Conservation (phyloP, 352 stramenopile genomes). For the Thalassiosira gravida region DNA sequence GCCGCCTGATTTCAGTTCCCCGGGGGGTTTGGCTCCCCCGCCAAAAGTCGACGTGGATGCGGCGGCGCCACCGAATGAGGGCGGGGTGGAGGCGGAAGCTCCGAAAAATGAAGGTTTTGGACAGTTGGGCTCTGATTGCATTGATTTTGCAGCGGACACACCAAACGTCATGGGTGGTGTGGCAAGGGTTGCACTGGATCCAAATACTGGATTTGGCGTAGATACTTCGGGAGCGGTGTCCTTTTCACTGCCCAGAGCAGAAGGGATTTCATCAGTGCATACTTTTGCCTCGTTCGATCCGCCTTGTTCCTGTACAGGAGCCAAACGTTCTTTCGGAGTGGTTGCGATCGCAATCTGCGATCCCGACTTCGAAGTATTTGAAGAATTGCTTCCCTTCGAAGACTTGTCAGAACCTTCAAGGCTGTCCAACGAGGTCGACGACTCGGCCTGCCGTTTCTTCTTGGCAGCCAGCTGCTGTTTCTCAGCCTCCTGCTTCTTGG, state of each 20-base stretch:
- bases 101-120: constrained; percentile 57
- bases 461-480: constrained; percentile 69
- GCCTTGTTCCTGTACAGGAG: constrained; percentile 26
- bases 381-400: constrained; percentile 7
- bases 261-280: constrained; percentile 10
- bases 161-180: constrained; percentile 29
- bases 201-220: constrained; percentile 27
- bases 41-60: constrained; percentile 13
- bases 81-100: constrained; percentile 17
- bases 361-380: constrained; percentile 4
- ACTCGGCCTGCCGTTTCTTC: constrained; percentile 46
- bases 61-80: constrained; percentile 22
- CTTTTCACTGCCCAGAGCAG: constrained; percentile 14
- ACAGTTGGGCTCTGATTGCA: constrained; percentile 30
- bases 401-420: constrained; percentile 18
- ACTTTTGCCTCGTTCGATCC: constrained; percentile 7
- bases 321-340: constrained; percentile 23
- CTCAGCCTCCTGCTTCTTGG: constrained; percentile 47
- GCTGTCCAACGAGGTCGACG: constrained; percentile 2
- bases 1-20: not conserved
- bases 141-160: constrained; percentile 7
- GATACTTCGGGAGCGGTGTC: constrained; percentile 1
- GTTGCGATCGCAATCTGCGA: constrained; percentile 1
- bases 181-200: constrained; percentile 33
- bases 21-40: not conserved